These are phyloP conservation scores for Entelexis sorbosivorans DNA, from an alignment of 1,139 yeast genomes.

Conservation along the genomic window DNA sequence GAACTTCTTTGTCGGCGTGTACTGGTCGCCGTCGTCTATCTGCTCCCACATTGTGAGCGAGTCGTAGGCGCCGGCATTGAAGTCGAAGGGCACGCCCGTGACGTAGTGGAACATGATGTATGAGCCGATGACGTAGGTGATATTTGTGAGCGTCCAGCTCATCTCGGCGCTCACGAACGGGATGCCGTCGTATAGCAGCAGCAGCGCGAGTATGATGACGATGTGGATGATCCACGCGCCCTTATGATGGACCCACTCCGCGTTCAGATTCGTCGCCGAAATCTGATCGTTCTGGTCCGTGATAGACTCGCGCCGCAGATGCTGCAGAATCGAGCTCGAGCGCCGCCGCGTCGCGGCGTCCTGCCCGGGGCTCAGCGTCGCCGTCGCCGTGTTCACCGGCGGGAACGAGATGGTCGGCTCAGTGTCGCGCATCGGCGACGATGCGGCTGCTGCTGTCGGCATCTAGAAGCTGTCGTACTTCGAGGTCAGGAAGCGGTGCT, in stretches of 20 bases:
- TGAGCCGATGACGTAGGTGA: conserved; percentile 80
- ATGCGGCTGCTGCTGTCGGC: conserved; percentile 2
- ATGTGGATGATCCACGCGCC: conserved; percentile 88
- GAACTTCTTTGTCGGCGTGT: conserved; percentile 92
- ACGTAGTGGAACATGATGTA: conserved; percentile 94
- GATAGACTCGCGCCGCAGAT: conserved; percentile 82
- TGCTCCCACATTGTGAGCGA: conserved; percentile 98
- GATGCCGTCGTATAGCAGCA: conserved; percentile 64
- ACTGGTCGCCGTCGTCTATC: conserved; percentile 91
- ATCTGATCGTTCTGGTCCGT: conserved; percentile 85
- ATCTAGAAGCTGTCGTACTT: neutral
- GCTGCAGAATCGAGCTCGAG: conserved; percentile 58
- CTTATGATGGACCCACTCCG: conserved; percentile 90
- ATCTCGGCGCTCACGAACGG: conserved; percentile 71
- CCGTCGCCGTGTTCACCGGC: conserved; percentile 6
- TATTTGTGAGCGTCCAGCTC: conserved; percentile 89
- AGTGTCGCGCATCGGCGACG: conserved; percentile 1
- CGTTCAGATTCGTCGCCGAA: conserved; percentile 79
- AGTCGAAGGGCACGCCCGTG: conserved; percentile 94
- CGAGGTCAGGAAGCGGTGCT: neutral
- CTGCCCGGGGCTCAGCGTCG: neutral
- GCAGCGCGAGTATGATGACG: conserved; percentile 63
- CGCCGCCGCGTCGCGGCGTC: conserved; percentile 33
- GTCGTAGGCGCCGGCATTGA: conserved; percentile 93
- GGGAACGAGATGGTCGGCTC: conserved; percentile 16